Percentiles rank a stretch among this genome's conserved stretches.
These are phyloP conservation scores for Chrysoporthe cubensis DNA, from an alignment of 2,329 filamentous ascomycete species.

Conservation along the genomic window DNA sequence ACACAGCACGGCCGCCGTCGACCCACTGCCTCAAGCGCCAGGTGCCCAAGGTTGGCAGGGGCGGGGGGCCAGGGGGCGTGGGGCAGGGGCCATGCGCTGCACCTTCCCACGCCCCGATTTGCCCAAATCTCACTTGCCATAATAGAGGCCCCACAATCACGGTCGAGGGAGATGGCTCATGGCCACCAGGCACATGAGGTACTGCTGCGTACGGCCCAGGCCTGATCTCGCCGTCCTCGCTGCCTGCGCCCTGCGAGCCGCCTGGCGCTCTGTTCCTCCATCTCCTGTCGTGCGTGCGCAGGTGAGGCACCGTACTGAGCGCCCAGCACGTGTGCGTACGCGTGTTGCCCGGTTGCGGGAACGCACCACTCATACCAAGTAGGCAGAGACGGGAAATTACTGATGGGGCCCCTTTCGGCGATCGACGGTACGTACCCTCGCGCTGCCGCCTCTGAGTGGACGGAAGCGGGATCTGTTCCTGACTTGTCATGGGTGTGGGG, in stretches of 20 bases:
- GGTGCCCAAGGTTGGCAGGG: slow-evolving; percentile 1
- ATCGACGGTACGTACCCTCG: slow-evolving; percentile 24
- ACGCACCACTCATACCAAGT: slow-evolving; percentile 14
- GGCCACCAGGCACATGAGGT: not conserved
- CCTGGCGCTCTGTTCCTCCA: too few relatives aligned
- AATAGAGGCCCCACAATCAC: not conserved
- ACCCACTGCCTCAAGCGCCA: not conserved
- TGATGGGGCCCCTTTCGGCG: slow-evolving; percentile 21
- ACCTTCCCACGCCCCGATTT: not conserved
- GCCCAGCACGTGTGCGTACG: too few relatives aligned
- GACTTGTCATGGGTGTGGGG: slow-evolving; percentile 1
- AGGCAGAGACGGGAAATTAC: slow-evolving; percentile 28
- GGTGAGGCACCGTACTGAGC: too few relatives aligned
- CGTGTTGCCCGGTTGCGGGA: too few relatives aligned
- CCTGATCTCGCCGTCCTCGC: too few relatives aligned
- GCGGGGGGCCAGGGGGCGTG: not conserved
- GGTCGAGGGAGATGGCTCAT: not conserved
- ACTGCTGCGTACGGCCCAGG: too few relatives aligned
- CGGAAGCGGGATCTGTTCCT: slow-evolving; percentile 8
- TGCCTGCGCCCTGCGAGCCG: too few relatives aligned
- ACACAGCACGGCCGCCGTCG: not conserved
- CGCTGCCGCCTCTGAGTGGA: slow-evolving; percentile 19
- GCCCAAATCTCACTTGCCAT: not conserved
- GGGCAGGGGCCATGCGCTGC: not conserved
- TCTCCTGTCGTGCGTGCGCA: too few relatives aligned